Evolutionary conservation across 306 rosid genomes (phyloP), one percentile per base, ranked within the genome.

Genomic region (Cicer bijugum): DNA sequence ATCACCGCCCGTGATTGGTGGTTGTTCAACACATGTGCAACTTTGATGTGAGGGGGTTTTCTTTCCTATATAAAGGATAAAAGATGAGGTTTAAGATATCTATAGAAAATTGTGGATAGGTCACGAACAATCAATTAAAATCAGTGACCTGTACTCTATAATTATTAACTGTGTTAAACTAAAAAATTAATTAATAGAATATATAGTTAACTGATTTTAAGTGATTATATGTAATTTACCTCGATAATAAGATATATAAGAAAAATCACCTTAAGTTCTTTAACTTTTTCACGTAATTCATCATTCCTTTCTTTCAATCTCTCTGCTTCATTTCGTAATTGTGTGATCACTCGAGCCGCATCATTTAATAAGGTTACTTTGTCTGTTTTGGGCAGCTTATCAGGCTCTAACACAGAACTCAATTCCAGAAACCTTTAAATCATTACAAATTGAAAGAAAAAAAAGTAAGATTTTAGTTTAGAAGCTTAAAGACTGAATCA

Each of bases 331-430:
- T 42, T 83, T 56, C 93, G 85, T 48, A 94, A 82, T 33, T 94
- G 90, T 15, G 82, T 84, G 46, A 94, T 84, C 76, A 69, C 80
- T 33, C 87, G 85, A 71, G 58, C 87, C 43, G 96, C 97, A 40
- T 94, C 97, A 7, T 91, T 84, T 88, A 94, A 78, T 56, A 91
- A 43, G 37, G 83, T 87, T 75, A 77, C 87, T 86, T 91, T 94
- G 85, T 91, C 99, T 76, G 80, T 86, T 76, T 94, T 94, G 73
- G 93, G 93, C 78, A 80, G 81, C 74, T 84, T 85, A 78, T 87
- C 96, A 69, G 96, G 96, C 70, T 88, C 92, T 82, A 91, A 74
- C 64, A 87, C 83, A 52, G 93, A 83, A 87, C 91, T 85, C 93
- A 94, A 59, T 74, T 94, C 99, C 75, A 86, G 61, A 71, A 94